A percentile compares a stretch with the other conserved stretches of the same genome.
Evolutionary conservation across 345 rosid genomes (phyloP).

Genomic region (Linum trigynum): DNA sequence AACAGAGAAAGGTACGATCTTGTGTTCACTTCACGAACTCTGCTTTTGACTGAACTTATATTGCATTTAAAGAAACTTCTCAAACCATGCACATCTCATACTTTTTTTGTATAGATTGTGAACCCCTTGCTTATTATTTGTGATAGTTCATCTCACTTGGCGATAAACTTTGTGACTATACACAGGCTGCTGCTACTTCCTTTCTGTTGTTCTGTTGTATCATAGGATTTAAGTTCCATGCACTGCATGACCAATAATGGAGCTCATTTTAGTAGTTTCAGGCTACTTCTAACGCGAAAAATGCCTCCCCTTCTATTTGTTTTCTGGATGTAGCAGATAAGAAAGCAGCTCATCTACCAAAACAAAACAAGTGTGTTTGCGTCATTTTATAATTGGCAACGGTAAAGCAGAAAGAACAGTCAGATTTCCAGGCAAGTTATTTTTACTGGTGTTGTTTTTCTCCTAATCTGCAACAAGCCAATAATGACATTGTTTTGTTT

Average conservation of each 20-base stretch:
- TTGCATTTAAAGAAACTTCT: neutral
- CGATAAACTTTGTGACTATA: neutral
- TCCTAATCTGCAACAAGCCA: too few species aligned
- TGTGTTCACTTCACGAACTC: neutral
- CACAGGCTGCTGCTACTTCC: neutral
- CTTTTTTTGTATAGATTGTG: too few species aligned
- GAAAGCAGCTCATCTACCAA: constrained; percentile 43
- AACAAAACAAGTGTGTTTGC: constrained; percentile 79
- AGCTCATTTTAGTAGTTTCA: neutral
- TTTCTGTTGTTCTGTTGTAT: neutral
- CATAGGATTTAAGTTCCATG: neutral
- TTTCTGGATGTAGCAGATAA: constrained; percentile 44
- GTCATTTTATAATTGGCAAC: constrained; percentile 50
- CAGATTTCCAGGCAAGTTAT: constrained; percentile 18
- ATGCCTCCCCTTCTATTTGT: too few species aligned
- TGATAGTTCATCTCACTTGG: neutral
- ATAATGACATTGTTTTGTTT: too few species aligned
- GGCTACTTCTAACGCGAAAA: too few species aligned
- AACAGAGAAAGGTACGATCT: constrained; percentile 51
- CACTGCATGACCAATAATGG: neutral
- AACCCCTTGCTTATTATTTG: neutral
- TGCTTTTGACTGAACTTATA: too few species aligned
- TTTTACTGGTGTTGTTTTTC: neutral
- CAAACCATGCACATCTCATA: neutral
- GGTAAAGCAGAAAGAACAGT: constrained; percentile 10